Percentiles rank a stretch among this genome's conserved stretches.
Conservation (phyloP, 768 basidiomycete species). For the Lactifluus rugatus region DNA sequence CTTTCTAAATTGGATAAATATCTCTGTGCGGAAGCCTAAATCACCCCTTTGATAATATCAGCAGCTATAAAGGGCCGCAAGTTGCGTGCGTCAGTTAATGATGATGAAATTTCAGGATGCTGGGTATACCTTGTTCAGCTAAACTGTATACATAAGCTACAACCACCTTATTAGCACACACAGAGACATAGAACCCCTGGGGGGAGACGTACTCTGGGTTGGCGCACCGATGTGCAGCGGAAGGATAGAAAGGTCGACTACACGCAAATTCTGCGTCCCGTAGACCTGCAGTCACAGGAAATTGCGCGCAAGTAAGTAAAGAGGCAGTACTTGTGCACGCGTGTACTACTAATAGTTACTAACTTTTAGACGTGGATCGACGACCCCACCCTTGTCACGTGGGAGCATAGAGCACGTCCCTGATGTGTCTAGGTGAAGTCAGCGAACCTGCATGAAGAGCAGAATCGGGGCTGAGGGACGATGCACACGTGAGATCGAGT, state of each 20-base stretch:
- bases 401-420: constrained; percentile 48
- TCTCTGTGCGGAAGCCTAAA: not conserved
- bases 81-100: not conserved
- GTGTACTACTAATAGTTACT: no score
- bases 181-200: no score
- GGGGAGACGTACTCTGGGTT: constrained; percentile 30
- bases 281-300: constrained; percentile 44
- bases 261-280: constrained; percentile 46
- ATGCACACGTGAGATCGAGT: constrained; percentile 4
- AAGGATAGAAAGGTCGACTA: constrained; percentile 45
- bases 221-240: constrained; percentile 43
- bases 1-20: no score
- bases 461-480: constrained; percentile 20
- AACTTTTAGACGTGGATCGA: constrained; percentile 38
- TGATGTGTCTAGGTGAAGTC: constrained; percentile 31
- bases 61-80: constrained; percentile 17
- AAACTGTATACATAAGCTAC: constrained; percentile 32
- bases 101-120: not conserved
- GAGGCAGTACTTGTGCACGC: fast-evolving
- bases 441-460: not conserved
- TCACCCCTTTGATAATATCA: constrained; percentile 24
- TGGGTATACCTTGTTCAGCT: constrained; percentile 36
- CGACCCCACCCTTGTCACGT: constrained; percentile 40
- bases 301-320: not conserved
- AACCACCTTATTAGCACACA: not conserved